Evolutionary conservation across 768 basidiomycete genomes (phyloP).

Genomic region (Pleurotus platypus): DNA sequence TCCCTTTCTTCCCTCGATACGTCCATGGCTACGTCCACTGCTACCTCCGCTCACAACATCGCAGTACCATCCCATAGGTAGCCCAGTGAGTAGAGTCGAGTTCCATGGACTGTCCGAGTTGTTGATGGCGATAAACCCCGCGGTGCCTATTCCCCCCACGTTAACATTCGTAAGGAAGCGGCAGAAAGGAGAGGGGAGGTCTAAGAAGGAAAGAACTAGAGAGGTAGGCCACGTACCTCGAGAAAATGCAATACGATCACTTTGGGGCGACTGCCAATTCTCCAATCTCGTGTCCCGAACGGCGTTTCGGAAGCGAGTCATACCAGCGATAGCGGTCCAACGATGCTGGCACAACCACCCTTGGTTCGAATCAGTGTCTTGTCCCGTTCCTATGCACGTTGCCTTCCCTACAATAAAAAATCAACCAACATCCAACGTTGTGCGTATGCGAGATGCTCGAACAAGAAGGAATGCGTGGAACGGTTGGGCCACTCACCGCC

Average conservation of each 20-base stretch:
- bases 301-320: conserved; percentile 61
- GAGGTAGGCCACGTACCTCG: conserved; percentile 27
- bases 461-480: background rate
- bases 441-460: too few species aligned
- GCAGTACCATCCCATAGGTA: conserved; percentile 45
- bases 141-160: conserved; percentile 22
- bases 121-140: conserved; percentile 51
- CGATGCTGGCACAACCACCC: conserved; percentile 70
- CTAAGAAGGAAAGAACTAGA: background rate
- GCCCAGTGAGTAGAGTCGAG: conserved; percentile 37
- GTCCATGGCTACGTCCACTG: too few species aligned
- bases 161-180: background rate
- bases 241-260: conserved; percentile 46
- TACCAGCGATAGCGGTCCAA: conserved; percentile 51
- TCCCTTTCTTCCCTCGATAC: too few species aligned
- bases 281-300: conserved; percentile 38
- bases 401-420: conserved; percentile 21
- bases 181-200: background rate
- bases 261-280: conserved; percentile 30
- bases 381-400: conserved; percentile 34
- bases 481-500: conserved; percentile 24
- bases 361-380: conserved; percentile 37
- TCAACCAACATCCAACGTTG: background rate
- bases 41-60: conserved; percentile 38
- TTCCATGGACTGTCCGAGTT: conserved; percentile 40